Evolutionary conservation across 2,329 filamentous ascomycete species (phyloP), one percentile per base, ranked within the genome.

Genomic region (Ustulina deusta): DNA sequence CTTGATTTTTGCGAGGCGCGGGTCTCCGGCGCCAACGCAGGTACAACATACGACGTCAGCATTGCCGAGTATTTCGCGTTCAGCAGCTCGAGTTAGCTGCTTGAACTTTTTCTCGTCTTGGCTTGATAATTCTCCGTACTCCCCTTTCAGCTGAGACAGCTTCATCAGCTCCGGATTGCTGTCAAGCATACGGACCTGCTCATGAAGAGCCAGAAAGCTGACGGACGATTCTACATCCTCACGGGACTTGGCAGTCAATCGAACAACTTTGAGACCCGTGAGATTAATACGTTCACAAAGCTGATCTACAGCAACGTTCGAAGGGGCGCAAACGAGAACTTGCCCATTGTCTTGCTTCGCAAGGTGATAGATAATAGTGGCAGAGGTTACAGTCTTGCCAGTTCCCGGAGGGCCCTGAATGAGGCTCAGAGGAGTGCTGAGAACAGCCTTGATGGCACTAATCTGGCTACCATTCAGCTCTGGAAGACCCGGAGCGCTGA

Each of bases 221-320:
- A 99, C 96, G 3, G 94, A 94, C n/a, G 95, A 97, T 79, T 99
- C 96, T 10, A 99, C 96, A 84, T 99, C 96, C 80, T 99, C 96
- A 69, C 96, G 92, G 58, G 96, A 99, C 81, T 99, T 99, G 69
- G 96, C 96, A n/a, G 96, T 99, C 66, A 99, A 89, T 77, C 96
- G 94, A 49, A 98, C 96, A 61, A 97, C 96, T 83, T 99, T 99
- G 71, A 99, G 86, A 1, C 94, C 94, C 38, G 96, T 99, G 65
- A 90, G 89, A 80, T 98, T 95, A 70, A 99, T 95, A 54, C 97
- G 93, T 81, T 99, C 96, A 78, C 96, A 99, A 34, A 99, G 90
- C 81, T 99, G 96, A 77, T 99, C 96, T 32, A 99, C 96, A 9
- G 96, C 96, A 70, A 99, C 96, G 85, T 99, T 99, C 57, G 96